These are phyloP conservation scores for Malassezia caprae DNA, from an alignment of 1,284 basidiomycete species.

Conservation along the genomic window DNA sequence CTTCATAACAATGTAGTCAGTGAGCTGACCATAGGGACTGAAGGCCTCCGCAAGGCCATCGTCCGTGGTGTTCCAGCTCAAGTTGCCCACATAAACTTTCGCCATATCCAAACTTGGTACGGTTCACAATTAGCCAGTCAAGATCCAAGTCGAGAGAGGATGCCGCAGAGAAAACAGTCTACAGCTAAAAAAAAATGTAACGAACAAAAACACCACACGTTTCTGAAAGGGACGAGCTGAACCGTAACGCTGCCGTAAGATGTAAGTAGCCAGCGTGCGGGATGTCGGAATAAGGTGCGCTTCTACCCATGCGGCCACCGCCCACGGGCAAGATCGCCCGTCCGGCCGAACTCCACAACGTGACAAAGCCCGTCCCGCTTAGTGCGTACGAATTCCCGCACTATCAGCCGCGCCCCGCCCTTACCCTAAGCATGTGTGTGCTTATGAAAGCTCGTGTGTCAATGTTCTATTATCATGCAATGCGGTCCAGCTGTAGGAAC, in stretches of 20 bases:
- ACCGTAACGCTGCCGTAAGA: background rate
- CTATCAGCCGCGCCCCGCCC: background rate
- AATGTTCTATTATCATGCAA: background rate
- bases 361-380: background rate
- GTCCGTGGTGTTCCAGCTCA: conserved; percentile 48
- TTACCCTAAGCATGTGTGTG: background rate
- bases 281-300: background rate
- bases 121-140: background rate
- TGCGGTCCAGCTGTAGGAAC: background rate
- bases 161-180: background rate
- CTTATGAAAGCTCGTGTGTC: background rate
- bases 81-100: conserved; percentile 49
- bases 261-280: background rate
- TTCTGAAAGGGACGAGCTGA: background rate
- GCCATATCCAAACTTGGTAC: conserved; percentile 24
- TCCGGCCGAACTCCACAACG: background rate
- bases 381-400: background rate
- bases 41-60: conserved; percentile 46
- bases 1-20: conserved; percentile 66
- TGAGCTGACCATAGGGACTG: conserved; percentile 44
- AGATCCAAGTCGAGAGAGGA: background rate
- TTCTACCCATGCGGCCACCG: background rate
- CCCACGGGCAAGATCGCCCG: background rate
- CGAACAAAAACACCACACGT: background rate
- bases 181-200: background rate